These are phyloP conservation scores for Exophiala oligosperma DNA, from an alignment of 2,329 filamentous ascomycete genomes.

Conservation along the genomic window DNA sequence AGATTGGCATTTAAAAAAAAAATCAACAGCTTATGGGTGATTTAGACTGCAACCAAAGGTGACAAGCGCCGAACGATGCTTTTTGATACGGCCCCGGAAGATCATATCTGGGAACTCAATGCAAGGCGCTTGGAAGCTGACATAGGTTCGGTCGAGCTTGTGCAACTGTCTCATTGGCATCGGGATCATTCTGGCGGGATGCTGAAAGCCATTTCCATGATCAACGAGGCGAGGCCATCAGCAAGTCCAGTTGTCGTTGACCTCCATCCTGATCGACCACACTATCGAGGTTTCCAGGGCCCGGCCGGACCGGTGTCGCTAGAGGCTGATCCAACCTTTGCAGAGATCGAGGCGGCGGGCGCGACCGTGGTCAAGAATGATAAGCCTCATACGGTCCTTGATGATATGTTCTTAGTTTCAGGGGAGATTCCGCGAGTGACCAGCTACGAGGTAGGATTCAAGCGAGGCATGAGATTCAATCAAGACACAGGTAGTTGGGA, in stretches of 20 bases:
- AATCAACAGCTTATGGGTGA: not conserved
- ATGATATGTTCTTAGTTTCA: conserved; percentile 54
- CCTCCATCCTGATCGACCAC: conserved; percentile 54
- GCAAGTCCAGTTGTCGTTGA: conserved; percentile 43
- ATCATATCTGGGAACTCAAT: conserved; percentile 53
- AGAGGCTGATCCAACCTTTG: conserved; percentile 54
- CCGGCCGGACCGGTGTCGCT: conserved; percentile 48
- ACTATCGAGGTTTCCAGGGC: conserved; percentile 50
- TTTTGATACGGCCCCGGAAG: conserved; percentile 57
- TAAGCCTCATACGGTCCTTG: conserved; percentile 48
- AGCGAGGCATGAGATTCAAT: conserved; percentile 47
- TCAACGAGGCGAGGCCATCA: conserved; percentile 42
- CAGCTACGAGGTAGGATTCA: conserved; percentile 51
- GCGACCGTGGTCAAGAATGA: conserved; percentile 41
- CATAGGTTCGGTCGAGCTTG: conserved; percentile 46
- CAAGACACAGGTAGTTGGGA: conserved; percentile 44
- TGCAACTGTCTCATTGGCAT: conserved; percentile 57
- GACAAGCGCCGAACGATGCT: conserved; percentile 48
- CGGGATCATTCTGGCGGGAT: conserved; percentile 58
- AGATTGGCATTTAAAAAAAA: not conserved
- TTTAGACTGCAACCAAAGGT: conserved; percentile 49
- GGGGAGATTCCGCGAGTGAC: conserved; percentile 54
- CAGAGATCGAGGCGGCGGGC: conserved; percentile 48
- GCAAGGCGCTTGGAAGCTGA: conserved; percentile 45
- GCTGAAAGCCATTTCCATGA: conserved; percentile 49